Percentiles rank a stretch among this genome's conserved stretches.
Evolutionary conservation across 805 yeast genomes (phyloP).

Genomic region (Spathaspora sp.): DNA sequence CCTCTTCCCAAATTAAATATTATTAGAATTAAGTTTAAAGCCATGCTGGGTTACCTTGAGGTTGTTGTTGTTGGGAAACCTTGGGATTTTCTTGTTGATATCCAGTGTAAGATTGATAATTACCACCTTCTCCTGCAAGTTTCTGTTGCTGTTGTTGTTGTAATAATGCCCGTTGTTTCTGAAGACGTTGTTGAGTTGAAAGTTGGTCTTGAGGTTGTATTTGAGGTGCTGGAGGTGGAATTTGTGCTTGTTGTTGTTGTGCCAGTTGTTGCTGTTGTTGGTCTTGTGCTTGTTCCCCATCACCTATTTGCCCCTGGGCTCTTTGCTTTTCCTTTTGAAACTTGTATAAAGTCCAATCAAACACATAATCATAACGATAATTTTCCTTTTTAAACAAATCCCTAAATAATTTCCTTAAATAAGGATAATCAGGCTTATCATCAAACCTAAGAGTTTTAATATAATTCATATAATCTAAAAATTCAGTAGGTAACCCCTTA

Average conservation of each 20-base stretch:
- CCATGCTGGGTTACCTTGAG: constrained; percentile 18
- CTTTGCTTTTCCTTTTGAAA: constrained; percentile 59
- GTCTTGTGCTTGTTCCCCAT: constrained; percentile 17
- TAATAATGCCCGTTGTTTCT: constrained; percentile 17
- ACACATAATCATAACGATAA: constrained; percentile 88
- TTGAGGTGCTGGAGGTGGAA: constrained; percentile 18
- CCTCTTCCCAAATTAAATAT: background rate
- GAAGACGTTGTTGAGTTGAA: constrained; percentile 16
- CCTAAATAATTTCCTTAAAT: constrained; percentile 82
- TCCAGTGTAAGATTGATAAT: constrained; percentile 4
- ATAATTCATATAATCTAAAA: constrained; percentile 81
- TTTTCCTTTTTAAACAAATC: constrained; percentile 86
- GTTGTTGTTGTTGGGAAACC: constrained; percentile 12
- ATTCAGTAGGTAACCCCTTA: constrained; percentile 88
- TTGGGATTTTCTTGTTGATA: constrained; percentile 10
- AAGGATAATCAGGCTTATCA: constrained; percentile 93
- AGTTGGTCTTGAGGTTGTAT: constrained; percentile 11
- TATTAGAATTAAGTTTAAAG: constrained; percentile 7
- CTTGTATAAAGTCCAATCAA: constrained; percentile 94
- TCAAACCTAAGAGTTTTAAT: constrained; percentile 89
- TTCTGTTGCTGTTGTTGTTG: constrained; percentile 9
- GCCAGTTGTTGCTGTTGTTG: constrained; percentile 7
- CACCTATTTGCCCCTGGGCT: constrained; percentile 34
- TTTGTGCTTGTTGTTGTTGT: constrained; percentile 15
- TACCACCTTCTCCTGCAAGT: constrained; percentile 5